Evolutionary conservation across 106 monocot species (phyloP).

Genomic region (Dendrobium nobile): DNA sequence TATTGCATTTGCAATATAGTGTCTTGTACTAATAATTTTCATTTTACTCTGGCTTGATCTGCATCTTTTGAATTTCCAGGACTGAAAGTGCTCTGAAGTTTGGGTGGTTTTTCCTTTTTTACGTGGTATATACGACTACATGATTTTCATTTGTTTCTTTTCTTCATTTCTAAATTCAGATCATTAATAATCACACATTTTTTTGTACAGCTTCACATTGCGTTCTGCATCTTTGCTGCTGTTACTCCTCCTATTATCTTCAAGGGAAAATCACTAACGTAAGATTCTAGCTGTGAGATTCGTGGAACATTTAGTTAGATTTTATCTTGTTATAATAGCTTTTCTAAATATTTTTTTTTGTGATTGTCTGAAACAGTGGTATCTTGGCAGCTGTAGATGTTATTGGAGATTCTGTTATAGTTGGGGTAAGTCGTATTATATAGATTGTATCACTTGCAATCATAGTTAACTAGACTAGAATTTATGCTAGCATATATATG

Average conservation of each 20-base stretch:
- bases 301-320: neutral
- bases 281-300: slow-evolving; percentile 25
- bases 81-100: slow-evolving; percentile 97
- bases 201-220: slow-evolving; percentile 56
- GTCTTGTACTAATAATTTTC: neutral
- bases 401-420: slow-evolving; percentile 12
- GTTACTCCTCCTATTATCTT: slow-evolving; percentile 77
- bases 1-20: neutral
- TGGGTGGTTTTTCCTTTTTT: slow-evolving; percentile 94
- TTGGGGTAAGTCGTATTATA: slow-evolving; percentile 9
- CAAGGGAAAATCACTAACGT: slow-evolving; percentile 86
- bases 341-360: slow-evolving; percentile 2
- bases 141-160: slow-evolving; percentile 3
- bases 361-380: slow-evolving; percentile 9
- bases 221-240: slow-evolving; percentile 60
- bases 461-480: neutral
- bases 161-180: neutral
- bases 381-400: slow-evolving; percentile 17
- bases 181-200: neutral
- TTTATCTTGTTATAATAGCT: neutral
- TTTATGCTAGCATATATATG: neutral
- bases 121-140: slow-evolving; percentile 35
- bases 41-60: neutral
- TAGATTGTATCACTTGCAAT: neutral
- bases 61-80: slow-evolving; percentile 28